Evolutionary conservation across 495 filamentous ascomycete species (phyloP).

Genomic region (Penicillium chermesinum): DNA sequence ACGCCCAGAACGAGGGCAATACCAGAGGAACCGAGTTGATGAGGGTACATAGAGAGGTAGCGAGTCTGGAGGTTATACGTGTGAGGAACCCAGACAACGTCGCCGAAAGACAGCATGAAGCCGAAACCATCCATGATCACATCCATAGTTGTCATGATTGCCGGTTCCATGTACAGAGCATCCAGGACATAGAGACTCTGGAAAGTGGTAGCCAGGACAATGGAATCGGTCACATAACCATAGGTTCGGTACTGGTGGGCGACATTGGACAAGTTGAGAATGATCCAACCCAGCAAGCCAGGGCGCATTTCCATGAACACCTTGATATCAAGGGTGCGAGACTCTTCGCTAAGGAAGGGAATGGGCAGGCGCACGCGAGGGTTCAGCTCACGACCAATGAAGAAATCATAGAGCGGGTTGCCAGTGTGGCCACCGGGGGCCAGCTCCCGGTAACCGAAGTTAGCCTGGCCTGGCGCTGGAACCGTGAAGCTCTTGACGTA

Average conservation of each 20-base stretch:
- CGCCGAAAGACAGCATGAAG: constrained; percentile 94
- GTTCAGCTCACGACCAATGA: constrained; percentile 95
- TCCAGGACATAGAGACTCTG: constrained; percentile 86
- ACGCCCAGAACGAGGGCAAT: constrained; percentile 58
- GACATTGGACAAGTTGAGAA: constrained; percentile 80
- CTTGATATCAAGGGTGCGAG: constrained; percentile 78
- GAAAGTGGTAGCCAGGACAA: constrained; percentile 71
- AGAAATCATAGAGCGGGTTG: constrained; percentile 91
- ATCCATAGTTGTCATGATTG: constrained; percentile 93
- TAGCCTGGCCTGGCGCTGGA: constrained; percentile 54
- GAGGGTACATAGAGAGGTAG: constrained; percentile 82
- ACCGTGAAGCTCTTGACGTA: constrained; percentile 79
- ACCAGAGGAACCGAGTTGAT: constrained; percentile 64
- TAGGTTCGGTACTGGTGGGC: constrained; percentile 82
- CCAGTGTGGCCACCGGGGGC: constrained; percentile 78
- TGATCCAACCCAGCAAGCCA: constrained; percentile 83
- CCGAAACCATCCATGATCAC: constrained; percentile 94
- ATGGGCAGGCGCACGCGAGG: constrained; percentile 76
- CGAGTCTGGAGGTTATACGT: constrained; percentile 78
- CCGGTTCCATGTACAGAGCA: constrained; percentile 80
- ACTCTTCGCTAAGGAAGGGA: constrained; percentile 51
- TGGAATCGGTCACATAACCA: constrained; percentile 82
- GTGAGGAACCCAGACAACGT: constrained; percentile 91
- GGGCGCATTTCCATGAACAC: constrained; percentile 85
- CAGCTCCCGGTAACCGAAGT: constrained; percentile 63